Evolutionary conservation across 2,329 filamentous ascomycete genomes (phyloP), one percentile per base, ranked within the genome.

Genomic region (Cladorrhinum sp.): DNA sequence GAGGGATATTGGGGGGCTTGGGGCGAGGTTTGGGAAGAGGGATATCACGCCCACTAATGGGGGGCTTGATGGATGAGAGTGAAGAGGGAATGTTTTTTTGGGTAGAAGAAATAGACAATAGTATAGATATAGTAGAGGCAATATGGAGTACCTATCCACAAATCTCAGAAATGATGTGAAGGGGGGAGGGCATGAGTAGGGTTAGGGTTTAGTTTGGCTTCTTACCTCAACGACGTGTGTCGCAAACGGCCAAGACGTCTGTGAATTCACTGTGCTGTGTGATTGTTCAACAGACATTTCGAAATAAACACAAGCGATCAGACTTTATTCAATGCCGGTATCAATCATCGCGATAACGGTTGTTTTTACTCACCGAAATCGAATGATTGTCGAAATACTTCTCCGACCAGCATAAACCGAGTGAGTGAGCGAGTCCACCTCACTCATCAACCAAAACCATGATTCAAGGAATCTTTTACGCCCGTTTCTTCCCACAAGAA

Each of bases 1-100:
- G 64, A 81, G 94, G 65, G 94, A 97, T 77, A 87, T 94, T 65
- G 90, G 90, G 28, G 86, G 87, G 2, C 83, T 94, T 65, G 88
- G 90, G 1, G 85, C 84, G 10, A 79, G 89, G 66, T 93, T 93
- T 73, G 90, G 89, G 52, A 87, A 84, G 75, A 75, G 83, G 56
- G 82, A 84, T 59, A 76, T 72, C 16, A 75, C 73, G 58, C 72
- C 73, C 6, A 74, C 72, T 5, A 71, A 71, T n/a, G 39, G 53
- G n/a, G 33, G 20, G 36, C 8, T 48, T 9, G 65, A 68, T 51
- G 62, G 65, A 10, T 65, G 53, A 65, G 46, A 3, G 1, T 12
- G 50, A 20, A 3, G 20, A 20, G 18, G 20, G 24, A 20, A 30
- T 33, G 14, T 10, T n/a, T 18, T 10, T n/a, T 18, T 23, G 33